Evolutionary conservation across 2,329 filamentous ascomycete species (phyloP), one percentile per base, ranked within the genome.

Genomic region (Cercospora sesami): DNA sequence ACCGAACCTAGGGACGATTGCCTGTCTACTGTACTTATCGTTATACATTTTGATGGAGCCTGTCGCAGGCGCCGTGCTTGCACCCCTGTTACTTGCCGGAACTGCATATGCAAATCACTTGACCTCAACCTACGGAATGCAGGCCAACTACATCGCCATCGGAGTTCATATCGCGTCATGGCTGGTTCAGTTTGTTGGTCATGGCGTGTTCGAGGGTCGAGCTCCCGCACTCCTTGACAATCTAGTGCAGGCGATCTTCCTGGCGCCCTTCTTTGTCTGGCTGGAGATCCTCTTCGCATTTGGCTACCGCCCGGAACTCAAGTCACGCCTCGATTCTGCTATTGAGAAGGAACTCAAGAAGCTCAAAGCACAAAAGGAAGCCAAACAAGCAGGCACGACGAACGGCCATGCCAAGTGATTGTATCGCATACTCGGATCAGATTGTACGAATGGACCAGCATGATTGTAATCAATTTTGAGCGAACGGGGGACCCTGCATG

Each of bases 241-340:
- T 76, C 81, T 98, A 51, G 85, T 96, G 59, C 95, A 98, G 81
- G 94, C 95, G 30, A 80, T 98, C 71, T 94, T 98, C 76, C 85
- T 98, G 26, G 95, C 95, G 0, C 95, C 95, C 8, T 90, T 99
- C 76, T 99, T 98, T 75, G 94, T 98, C 67, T 99, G 95, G 92
- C 90, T 99, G 75, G 94, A 98, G 82, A 82, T 96, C 26, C 85
- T 99, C 28, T 99, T 99, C 83, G 89, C 86, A 75, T 87, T 96
- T 61, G 95, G 95, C 60, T 99, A 98, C 81, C 88, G 95, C 68
- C 91, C 90, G 1, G 93, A 96, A 79, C 84, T 99, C 73, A 93
- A 94, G 82, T 86, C 86, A 69, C 88, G 94, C 61, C 87, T 98
- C 55, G 88, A 94, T 69, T 89, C 89, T 78, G 88, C 86, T 42